Evolutionary conservation across 768 basidiomycete species (phyloP).

Genomic region (Dacryopinax spathularia): DNA sequence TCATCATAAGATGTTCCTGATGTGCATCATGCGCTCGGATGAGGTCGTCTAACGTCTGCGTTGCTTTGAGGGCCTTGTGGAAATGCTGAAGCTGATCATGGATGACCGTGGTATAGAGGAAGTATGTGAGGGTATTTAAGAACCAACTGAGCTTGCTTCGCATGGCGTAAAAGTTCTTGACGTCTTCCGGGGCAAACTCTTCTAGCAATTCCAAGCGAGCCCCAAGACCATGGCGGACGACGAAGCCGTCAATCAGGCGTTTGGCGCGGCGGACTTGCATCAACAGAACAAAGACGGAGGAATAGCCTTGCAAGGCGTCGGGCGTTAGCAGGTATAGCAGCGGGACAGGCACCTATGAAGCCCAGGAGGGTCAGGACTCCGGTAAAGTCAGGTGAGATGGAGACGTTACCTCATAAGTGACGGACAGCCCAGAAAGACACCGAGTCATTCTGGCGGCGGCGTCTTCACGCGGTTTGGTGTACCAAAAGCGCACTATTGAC

Average conservation of each 20-base stretch:
- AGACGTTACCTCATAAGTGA: constrained; percentile 53
- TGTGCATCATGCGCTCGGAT: constrained; percentile 53
- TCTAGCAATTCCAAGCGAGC: constrained; percentile 7
- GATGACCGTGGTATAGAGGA: constrained; percentile 35
- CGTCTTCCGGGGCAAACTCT: constrained; percentile 28
- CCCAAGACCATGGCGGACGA: constrained; percentile 37
- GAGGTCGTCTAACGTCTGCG: constrained; percentile 61
- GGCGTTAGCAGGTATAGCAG: constrained; percentile 64
- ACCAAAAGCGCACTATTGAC: constrained; percentile 57
- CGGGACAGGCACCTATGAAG: constrained; percentile 42
- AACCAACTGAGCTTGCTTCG: constrained; percentile 71
- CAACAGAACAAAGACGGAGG: constrained; percentile 54
- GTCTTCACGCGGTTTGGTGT: constrained; percentile 33
- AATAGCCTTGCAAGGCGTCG: constrained; percentile 40
- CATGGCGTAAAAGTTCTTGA: constrained; percentile 65
- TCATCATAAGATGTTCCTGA: constrained; percentile 42
- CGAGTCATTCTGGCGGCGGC: constrained; percentile 42
- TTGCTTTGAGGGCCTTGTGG: constrained; percentile 38
- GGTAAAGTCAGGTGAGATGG: too few species aligned
- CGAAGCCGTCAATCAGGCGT: constrained; percentile 49
- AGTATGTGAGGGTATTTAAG: constrained; percentile 31
- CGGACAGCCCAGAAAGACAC: constrained; percentile 47
- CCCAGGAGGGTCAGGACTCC: too few species aligned
- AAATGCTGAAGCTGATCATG: constrained; percentile 48
- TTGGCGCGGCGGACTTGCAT: constrained; percentile 64